phyloP scores from a whole-genome alignment of 202 grass and related monocot genomes.

The Tripidium arundinaceum region DNA sequence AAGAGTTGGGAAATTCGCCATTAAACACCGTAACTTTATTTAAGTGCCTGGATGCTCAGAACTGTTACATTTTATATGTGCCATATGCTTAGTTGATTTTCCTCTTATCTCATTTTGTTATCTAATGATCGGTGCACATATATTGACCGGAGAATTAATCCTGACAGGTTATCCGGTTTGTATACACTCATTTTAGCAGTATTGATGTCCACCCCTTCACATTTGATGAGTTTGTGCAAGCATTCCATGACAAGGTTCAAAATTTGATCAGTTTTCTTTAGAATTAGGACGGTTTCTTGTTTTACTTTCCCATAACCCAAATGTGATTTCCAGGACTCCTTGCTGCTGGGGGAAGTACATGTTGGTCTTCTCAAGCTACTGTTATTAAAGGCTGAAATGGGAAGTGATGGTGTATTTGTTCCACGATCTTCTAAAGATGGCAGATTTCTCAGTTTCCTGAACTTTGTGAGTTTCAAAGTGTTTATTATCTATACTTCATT shows the following conservation, averaged over 20 bases:
- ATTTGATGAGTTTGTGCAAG: conserved; percentile 89
- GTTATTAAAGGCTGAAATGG: conserved; percentile 54
- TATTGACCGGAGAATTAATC: conserved; percentile 32
- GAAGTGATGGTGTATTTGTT: conserved; percentile 40
- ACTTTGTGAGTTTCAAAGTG: conserved; percentile 81
- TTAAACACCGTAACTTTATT: not conserved
- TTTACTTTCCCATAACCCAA: conserved; percentile 20
- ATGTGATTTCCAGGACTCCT: conserved; percentile 56
- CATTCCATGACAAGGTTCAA: conserved; percentile 94
- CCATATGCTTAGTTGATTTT: not conserved
- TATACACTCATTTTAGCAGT: conserved; percentile 59
- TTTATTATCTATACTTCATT: conserved; percentile 3
- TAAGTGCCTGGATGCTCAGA: not conserved
- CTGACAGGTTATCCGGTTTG: conserved; percentile 71
- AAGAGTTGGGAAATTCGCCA: not conserved
- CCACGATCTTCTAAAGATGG: conserved; percentile 75
- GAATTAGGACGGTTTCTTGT: conserved; percentile 1
- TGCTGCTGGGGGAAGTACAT: conserved; percentile 84
- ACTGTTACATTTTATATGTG: not conserved
- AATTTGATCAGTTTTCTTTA: not conserved
- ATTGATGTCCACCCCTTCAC: conserved; percentile 69
- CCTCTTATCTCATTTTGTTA: not conserved
- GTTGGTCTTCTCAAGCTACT: conserved; percentile 78
- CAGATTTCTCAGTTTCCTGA: conserved; percentile 74
- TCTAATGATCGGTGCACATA: conserved; percentile 6